Evolutionary conservation across 768 basidiomycete genomes (phyloP), one percentile per base, ranked within the genome.

Genomic region (Boletus insuetus): DNA sequence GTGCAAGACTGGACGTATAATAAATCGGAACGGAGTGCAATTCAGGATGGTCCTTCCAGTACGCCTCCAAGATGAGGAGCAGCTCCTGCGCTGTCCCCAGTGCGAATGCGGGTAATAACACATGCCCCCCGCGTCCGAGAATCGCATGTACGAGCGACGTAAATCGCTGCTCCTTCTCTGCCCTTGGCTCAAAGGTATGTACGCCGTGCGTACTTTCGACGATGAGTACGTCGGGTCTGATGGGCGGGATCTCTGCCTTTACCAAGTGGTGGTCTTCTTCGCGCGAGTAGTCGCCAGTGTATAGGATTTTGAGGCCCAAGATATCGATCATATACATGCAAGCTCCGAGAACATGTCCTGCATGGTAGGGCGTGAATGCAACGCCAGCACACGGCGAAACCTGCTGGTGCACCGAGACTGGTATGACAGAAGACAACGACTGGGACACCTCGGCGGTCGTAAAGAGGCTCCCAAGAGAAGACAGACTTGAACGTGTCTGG

Each of bases 271-370:
- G 81, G 67, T 98, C 95, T 70, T 98, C 94, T 74, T 98, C 94
- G 13, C 95, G 85, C 48, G 94, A 96, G 69, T 97, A 97, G 72
- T 99, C 96, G 24, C 96, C 96, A 29, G 96, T 98, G 69, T 98
- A 98, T 6, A 99, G 78, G 57, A 98, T 87, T 68, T 87, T 91
- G 37, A 96, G 79, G 4, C 95, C 96, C 7, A 92, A 91, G 54
- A 98, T 92, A 69, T 98, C 93, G 67, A 99, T 91, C 60, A 97
- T 78, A 74, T 86, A 98, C 95, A 98, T 98, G 62, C 94, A 95
- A 53, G 96, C 96, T 6, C 96, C 96, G 0, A 98, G 80, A 48
- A 98, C 96, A 66, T 98, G 96, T 3, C 96, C 96, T 24, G 95
- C 96, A 51, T 97, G 96, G 69, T 97, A 98, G 3, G 96, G 91